Percentiles rank a stretch among this genome's conserved stretches.
These are phyloP conservation scores for Hyaloscypha bicolor DNA, from an alignment of 495 filamentous ascomycete species.

Conservation along the genomic window DNA sequence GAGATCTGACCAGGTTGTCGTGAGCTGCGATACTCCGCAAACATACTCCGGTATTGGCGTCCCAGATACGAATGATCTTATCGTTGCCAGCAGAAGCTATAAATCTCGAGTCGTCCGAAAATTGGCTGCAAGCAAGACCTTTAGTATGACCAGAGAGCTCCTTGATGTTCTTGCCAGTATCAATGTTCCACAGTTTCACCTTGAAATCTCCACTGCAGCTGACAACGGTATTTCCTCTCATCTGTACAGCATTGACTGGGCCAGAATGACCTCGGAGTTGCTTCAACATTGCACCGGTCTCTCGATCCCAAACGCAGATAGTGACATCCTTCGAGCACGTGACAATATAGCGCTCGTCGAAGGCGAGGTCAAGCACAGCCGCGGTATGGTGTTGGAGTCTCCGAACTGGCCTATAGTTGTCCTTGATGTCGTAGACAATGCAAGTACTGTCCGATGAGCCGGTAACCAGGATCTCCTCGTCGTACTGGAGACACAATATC, in stretches of 20 bases:
- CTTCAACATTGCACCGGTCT: slow-evolving; percentile 69
- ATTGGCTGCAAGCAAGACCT: slow-evolving; percentile 93
- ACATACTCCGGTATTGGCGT: slow-evolving; percentile 85
- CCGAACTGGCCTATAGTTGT: slow-evolving; percentile 73
- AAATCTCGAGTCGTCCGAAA: slow-evolving; percentile 84
- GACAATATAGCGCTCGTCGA: slow-evolving; percentile 89
- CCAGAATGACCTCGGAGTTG: slow-evolving; percentile 82
- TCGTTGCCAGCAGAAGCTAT: slow-evolving; percentile 95
- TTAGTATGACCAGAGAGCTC: slow-evolving; percentile 86
- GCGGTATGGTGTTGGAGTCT: slow-evolving; percentile 77
- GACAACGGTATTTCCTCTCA: slow-evolving; percentile 88
- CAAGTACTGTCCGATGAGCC: slow-evolving; percentile 91
- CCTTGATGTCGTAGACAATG: slow-evolving; percentile 85
- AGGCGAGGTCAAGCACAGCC: slow-evolving; percentile 89
- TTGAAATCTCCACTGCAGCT: slow-evolving; percentile 91
- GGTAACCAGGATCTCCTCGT: slow-evolving; percentile 88
- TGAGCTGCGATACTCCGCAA: slow-evolving; percentile 78
- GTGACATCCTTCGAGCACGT: slow-evolving; percentile 94
- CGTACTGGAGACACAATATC: slow-evolving; percentile 93
- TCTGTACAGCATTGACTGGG: slow-evolving; percentile 93
- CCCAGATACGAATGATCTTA: slow-evolving; percentile 89
- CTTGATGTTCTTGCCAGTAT: slow-evolving; percentile 79
- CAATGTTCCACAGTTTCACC: slow-evolving; percentile 93
- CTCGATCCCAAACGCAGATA: slow-evolving; percentile 91
- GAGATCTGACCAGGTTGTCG: slow-evolving; percentile 75